These are phyloP conservation scores for Dothistroma septosporum DNA, from an alignment of 2,329 filamentous ascomycete genomes.

Conservation along the genomic window DNA sequence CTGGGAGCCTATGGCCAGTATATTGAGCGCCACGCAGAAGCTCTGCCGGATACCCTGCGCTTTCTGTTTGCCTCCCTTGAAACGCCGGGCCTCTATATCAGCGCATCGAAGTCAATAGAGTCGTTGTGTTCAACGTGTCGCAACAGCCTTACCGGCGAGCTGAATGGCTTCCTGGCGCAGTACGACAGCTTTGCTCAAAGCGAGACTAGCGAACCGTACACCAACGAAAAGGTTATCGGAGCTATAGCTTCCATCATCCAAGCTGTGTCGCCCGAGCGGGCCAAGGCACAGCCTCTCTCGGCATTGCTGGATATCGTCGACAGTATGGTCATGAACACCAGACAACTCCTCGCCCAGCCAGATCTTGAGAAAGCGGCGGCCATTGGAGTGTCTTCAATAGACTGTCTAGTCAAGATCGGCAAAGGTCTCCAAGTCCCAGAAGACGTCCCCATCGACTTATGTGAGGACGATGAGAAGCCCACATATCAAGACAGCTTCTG, in stretches of 20 bases:
- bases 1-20: constrained; percentile 72
- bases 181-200: constrained; percentile 62
- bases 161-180: constrained; percentile 65
- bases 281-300: constrained; percentile 53
- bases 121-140: constrained; percentile 73
- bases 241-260: constrained; percentile 74
- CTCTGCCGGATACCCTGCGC: constrained; percentile 66
- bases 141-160: constrained; percentile 61
- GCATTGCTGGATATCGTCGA: constrained; percentile 60
- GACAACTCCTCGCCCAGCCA: constrained; percentile 30
- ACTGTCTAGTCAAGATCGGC: constrained; percentile 66
- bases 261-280: constrained; percentile 57
- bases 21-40: constrained; percentile 65
- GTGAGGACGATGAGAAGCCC: constrained; percentile 43
- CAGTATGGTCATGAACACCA: constrained; percentile 52
- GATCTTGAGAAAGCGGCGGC: constrained; percentile 42
- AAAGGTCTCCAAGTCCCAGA: constrained; percentile 66
- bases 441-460: constrained; percentile 65
- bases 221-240: constrained; percentile 69
- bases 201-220: constrained; percentile 60
- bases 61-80: constrained; percentile 69
- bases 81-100: constrained; percentile 55
- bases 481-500: constrained; percentile 43
- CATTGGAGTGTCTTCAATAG: constrained; percentile 53
- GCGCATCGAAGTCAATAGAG: constrained; percentile 69